Percentiles rank a stretch among this genome's conserved stretches.
phyloP scores from a whole-genome alignment of 164 flowering plant species.

The Dillenia suffruticosa region DNA sequence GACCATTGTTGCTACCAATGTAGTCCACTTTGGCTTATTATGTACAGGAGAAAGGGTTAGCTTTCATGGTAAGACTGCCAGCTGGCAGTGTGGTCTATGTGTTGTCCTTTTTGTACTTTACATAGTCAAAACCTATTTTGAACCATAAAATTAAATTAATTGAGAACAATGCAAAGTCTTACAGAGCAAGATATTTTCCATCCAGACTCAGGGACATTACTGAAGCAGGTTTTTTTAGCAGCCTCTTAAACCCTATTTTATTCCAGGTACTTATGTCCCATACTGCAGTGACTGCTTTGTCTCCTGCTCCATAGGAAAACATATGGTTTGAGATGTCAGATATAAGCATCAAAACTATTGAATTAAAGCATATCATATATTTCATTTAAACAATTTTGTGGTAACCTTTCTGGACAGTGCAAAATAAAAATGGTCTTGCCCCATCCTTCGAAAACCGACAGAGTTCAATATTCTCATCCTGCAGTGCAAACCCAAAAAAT shows the following conservation, averaged over 20 bases:
- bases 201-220: conserved; percentile 75
- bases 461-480: conserved; percentile 88
- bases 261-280: conserved; percentile 96
- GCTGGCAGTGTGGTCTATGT: too few species aligned
- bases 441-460: conserved; percentile 98
- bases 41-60: too few species aligned
- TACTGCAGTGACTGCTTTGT: conserved; percentile 60
- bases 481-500: conserved; percentile 8
- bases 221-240: conserved; percentile 71
- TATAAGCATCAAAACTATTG: background rate
- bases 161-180: conserved; percentile 24
- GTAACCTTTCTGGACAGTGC: conserved; percentile 74
- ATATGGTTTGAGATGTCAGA: background rate
- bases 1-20: too few species aligned
- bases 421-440: conserved; percentile 91
- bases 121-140: too few species aligned
- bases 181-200: conserved; percentile 97
- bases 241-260: conserved; percentile 75
- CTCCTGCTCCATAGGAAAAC: conserved; percentile 39
- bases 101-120: too few species aligned
- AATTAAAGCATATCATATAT: background rate
- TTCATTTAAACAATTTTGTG: conserved; percentile 1
- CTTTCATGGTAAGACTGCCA: too few species aligned
- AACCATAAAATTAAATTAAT: too few species aligned
- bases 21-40: too few species aligned